phyloP scores from a whole-genome alignment of 2,329 filamentous ascomycete species.

The Endothia cerciana region DNA sequence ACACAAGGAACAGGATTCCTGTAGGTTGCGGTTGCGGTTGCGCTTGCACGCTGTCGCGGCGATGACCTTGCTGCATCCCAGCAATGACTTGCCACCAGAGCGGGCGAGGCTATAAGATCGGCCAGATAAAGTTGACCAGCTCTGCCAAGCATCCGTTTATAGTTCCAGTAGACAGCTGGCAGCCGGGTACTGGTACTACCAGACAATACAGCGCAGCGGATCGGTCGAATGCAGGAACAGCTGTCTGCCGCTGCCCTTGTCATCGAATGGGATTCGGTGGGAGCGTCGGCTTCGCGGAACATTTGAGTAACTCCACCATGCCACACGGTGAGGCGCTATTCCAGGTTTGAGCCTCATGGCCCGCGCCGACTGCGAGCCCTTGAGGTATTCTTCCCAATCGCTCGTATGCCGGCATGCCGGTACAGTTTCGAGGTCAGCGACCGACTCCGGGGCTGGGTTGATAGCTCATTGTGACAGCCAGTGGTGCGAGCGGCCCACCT shows the following conservation, averaged over 20 bases:
- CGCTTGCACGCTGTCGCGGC: background rate
- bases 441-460: background rate
- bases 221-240: slow-evolving; percentile 2
- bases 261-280: background rate
- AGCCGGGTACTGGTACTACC: background rate
- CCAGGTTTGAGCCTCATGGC: background rate
- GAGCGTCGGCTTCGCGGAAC: background rate
- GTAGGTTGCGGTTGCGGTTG: background rate
- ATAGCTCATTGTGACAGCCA: background rate
- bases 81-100: too few relatives aligned
- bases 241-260: background rate
- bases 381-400: background rate
- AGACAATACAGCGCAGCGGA: background rate
- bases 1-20: background rate
- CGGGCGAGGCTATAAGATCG: background rate
- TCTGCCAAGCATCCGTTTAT: background rate
- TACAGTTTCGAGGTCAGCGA: background rate
- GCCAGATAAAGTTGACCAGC: background rate
- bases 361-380: background rate
- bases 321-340: background rate
- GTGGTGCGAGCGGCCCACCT: background rate
- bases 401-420: background rate
- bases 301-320: background rate
- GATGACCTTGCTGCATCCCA: background rate
- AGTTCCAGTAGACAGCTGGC: background rate